Conservation (phyloP, 2,329 filamentous ascomycete genomes). For the Pseudogymnoascus sp. region DNA sequence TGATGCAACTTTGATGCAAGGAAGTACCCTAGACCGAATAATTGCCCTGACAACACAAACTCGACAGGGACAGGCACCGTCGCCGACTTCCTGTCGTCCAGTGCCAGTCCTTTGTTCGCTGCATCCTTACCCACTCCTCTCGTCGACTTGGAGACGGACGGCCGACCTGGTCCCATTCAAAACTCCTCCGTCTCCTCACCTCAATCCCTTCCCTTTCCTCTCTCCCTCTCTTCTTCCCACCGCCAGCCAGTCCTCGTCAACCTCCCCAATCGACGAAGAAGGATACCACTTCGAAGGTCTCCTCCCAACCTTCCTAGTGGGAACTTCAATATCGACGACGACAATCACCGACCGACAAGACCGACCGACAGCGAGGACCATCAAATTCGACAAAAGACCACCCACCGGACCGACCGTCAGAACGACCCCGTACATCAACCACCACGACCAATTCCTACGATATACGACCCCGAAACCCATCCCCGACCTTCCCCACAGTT, state of each 20-base stretch:
- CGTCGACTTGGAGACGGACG: constrained; percentile 9
- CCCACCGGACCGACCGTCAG: neutral
- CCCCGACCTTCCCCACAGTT: constrained; percentile 3
- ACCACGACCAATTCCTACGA: neutral
- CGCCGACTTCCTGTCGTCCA: constrained; percentile 1
- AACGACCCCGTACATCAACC: neutral
- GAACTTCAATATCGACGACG: constrained; percentile 6
- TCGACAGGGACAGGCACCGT: constrained; percentile 6
- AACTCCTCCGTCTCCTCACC: constrained; percentile 2
- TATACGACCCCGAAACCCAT: constrained; percentile 10
- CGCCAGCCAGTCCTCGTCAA: neutral
- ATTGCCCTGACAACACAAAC: constrained; percentile 12
- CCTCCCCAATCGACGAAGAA: neutral
- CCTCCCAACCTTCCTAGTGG: constrained; percentile 11
- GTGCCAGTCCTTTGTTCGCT: neutral
- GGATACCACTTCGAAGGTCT: constrained; percentile 12
- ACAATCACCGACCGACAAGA: neutral
- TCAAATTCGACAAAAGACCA: neutral
- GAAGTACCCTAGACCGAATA: constrained; percentile 9
- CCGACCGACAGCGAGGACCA: neutral
- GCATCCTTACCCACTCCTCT: constrained; percentile 11
- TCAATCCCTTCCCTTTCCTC: neutral
- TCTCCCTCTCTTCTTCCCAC: neutral
- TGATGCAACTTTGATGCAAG: neutral
- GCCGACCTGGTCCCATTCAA: constrained; percentile 7